phyloP scores from a whole-genome alignment of 257 asterid species.

The Verbena officinalis region DNA sequence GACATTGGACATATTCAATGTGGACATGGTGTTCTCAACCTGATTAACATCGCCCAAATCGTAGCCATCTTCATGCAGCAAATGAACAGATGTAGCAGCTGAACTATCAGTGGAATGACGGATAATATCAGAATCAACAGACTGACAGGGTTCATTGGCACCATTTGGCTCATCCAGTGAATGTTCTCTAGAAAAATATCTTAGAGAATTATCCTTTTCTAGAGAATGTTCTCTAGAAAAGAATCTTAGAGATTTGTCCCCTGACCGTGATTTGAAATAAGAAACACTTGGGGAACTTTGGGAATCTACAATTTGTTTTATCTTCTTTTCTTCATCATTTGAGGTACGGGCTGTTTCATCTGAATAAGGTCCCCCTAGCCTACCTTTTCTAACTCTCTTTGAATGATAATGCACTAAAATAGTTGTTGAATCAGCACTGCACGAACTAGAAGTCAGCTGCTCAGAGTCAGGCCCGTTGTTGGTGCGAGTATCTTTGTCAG shows the following conservation, averaged over 20 bases:
- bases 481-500: conserved; percentile 28
- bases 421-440: conserved; percentile 39
- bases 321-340: conserved; percentile 35
- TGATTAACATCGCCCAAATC: conserved; percentile 30
- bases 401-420: conserved; percentile 37
- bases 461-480: conserved; percentile 37
- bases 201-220: conserved; percentile 42
- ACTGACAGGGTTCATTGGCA: conserved; percentile 27
- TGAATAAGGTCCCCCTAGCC: conserved; percentile 25
- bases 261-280: conserved; percentile 34
- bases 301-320: conserved; percentile 33
- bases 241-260: conserved; percentile 38
- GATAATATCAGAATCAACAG: conserved; percentile 36
- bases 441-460: conserved; percentile 39
- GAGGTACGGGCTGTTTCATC: conserved; percentile 30
- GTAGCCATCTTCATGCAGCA: conserved; percentile 34
- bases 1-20: neutral
- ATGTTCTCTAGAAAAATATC: conserved; percentile 38
- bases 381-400: conserved; percentile 36
- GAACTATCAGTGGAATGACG: conserved; percentile 32
- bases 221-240: conserved; percentile 39
- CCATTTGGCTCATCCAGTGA: conserved; percentile 37
- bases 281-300: conserved; percentile 33
- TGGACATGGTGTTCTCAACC: conserved; percentile 29
- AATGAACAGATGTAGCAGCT: conserved; percentile 29